phyloP scores from a whole-genome alignment of 192 early-diverging fungal genomes.

The Linnemannia exigua region DNA sequence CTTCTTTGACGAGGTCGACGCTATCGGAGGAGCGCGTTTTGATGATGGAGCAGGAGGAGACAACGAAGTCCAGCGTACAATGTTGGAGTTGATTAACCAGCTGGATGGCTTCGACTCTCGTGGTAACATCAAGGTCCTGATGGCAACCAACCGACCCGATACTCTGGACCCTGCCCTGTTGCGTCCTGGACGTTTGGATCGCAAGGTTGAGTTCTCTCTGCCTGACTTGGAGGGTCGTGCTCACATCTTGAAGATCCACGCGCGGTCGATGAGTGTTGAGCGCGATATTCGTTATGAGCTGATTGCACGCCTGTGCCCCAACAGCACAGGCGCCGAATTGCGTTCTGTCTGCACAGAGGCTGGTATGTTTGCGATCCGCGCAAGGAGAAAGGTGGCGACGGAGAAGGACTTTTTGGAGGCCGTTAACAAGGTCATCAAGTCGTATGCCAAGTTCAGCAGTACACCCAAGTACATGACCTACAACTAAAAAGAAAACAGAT shows the following conservation, averaged over 20 bases:
- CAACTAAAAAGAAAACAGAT: constrained; percentile 68
- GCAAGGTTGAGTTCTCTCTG: constrained; percentile 98
- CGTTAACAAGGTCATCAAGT: constrained; percentile 99
- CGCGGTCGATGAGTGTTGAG: constrained; percentile 98
- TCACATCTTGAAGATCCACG: constrained; percentile 99
- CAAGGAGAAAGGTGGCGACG: constrained; percentile 97
- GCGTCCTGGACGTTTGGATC: constrained; percentile 97
- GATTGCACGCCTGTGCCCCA: constrained; percentile 98
- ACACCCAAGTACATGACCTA: constrained; percentile 94
- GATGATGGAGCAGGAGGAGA: constrained; percentile 99
- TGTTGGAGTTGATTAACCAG: constrained; percentile 99
- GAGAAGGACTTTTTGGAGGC: constrained; percentile 99
- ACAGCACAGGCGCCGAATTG: constrained; percentile 98
- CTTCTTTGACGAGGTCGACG: constrained; percentile 99
- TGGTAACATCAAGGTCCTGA: constrained; percentile 99
- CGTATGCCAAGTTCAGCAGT: constrained; percentile 98
- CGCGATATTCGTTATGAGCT: constrained; percentile 99
- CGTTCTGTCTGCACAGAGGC: constrained; percentile 99
- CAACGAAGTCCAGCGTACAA: constrained; percentile 99
- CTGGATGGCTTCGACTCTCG: constrained; percentile 99
- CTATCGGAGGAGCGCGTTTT: constrained; percentile 96
- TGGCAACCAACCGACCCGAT: constrained; percentile 98
- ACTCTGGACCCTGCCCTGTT: constrained; percentile 98
- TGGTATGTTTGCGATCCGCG: constrained; percentile 99
- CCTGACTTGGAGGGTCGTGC: constrained; percentile 98